Conservation (phyloP, 2,329 filamentous ascomycete species). For the Dactylella cylindrospora region DNA sequence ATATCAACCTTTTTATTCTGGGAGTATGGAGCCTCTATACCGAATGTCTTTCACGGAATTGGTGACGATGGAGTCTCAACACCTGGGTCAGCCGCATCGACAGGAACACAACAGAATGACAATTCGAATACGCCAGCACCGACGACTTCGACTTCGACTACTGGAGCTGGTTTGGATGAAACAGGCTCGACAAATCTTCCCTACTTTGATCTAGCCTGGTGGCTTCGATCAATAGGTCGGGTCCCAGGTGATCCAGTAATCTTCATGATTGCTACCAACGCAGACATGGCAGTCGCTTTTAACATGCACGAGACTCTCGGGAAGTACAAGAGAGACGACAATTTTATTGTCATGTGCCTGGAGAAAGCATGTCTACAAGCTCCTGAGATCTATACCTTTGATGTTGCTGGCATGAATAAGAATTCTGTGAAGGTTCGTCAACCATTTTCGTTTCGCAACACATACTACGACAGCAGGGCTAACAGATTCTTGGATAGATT, state of each 20-base stretch:
- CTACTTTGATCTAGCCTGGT: slow-evolving; percentile 41
- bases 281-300: slow-evolving; percentile 36
- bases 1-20: slow-evolving; percentile 37
- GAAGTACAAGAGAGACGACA: slow-evolving; percentile 15
- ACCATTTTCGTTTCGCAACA: slow-evolving; percentile 9
- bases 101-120: background rate
- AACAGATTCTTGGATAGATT: slow-evolving; percentile 11
- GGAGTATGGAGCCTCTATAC: slow-evolving; percentile 27
- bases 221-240: slow-evolving; percentile 32
- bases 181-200: slow-evolving; percentile 33
- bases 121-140: too few relatives aligned
- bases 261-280: slow-evolving; percentile 32
- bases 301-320: slow-evolving; percentile 38
- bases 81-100: slow-evolving; percentile 12
- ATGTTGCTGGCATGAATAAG: slow-evolving; percentile 39
- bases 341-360: slow-evolving; percentile 33
- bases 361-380: slow-evolving; percentile 39
- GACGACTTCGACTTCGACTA: background rate
- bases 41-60: slow-evolving; percentile 30
- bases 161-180: slow-evolving; percentile 17
- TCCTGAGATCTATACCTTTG: slow-evolving; percentile 31
- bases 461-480: too few relatives aligned
- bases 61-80: slow-evolving; percentile 19
- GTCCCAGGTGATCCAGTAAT: slow-evolving; percentile 24
- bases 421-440: slow-evolving; percentile 34